phyloP scores from a whole-genome alignment of 2,329 filamentous ascomycete species.

The Chaetothyriales sp. region DNA sequence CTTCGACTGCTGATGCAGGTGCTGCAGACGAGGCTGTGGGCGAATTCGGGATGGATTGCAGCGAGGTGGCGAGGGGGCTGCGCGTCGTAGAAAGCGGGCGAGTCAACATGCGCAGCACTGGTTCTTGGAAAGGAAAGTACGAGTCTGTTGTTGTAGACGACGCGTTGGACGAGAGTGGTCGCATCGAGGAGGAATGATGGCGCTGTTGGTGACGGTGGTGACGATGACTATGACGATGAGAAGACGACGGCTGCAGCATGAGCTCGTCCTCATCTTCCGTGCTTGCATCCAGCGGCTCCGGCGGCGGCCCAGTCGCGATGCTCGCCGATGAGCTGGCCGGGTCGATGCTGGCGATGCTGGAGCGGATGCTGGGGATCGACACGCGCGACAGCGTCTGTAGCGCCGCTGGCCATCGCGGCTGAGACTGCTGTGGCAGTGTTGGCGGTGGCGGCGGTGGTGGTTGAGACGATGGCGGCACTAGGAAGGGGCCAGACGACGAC shows the following conservation, averaged over 20 bases:
- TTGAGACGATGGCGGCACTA: background rate
- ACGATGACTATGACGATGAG: constrained; percentile 30
- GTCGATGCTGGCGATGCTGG: constrained; percentile 24
- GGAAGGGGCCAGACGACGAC: constrained; percentile 3
- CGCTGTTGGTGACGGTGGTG: constrained; percentile 22
- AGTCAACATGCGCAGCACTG: constrained; percentile 20
- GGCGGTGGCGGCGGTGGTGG: background rate
- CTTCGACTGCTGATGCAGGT: constrained; percentile 12
- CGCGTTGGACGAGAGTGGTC: constrained; percentile 21
- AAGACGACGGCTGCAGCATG: constrained; percentile 41
- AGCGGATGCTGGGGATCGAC: constrained; percentile 19
- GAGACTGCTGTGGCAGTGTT: constrained; percentile 2
- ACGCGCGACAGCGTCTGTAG: constrained; percentile 15
- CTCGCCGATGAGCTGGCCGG: constrained; percentile 22
- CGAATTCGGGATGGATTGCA: constrained; percentile 21
- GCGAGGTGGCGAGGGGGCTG: constrained; percentile 27
- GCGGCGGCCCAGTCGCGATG: constrained; percentile 38
- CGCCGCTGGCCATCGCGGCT: constrained; percentile 13
- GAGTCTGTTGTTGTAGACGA: constrained; percentile 45
- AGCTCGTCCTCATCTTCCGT: constrained; percentile 74
- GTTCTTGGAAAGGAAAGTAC: constrained; percentile 40
- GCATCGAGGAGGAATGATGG: background rate
- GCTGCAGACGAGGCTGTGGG: constrained; percentile 6
- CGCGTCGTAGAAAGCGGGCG: constrained; percentile 19
- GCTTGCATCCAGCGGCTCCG: constrained; percentile 53